These are phyloP conservation scores for Chaetomium tenue DNA, from an alignment of 495 filamentous ascomycete genomes.

Conservation along the genomic window DNA sequence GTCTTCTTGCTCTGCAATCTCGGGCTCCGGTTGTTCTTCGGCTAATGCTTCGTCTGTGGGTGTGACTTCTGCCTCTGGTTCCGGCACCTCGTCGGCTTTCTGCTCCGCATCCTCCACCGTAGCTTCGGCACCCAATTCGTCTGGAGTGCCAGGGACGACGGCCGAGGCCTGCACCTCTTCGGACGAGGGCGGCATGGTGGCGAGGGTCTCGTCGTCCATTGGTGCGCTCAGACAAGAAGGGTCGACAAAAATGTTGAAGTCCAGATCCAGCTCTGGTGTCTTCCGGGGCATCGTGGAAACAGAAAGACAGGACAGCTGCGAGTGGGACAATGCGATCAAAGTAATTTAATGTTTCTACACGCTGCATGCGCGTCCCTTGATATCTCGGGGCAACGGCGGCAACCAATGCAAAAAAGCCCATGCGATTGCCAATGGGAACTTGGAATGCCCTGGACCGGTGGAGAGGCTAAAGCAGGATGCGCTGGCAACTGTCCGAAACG, in stretches of 20 bases:
- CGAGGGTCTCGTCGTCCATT: conserved; percentile 33
- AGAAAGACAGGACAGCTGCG: background rate
- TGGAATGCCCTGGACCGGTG: background rate
- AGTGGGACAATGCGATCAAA: background rate
- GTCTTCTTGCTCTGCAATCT: background rate
- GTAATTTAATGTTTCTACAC: conserved; percentile 24
- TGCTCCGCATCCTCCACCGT: background rate
- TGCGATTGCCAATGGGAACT: conserved; percentile 20
- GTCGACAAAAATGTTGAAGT: conserved; percentile 48
- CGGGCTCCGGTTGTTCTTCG: conserved; percentile 5
- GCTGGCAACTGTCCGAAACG: conserved; percentile 28
- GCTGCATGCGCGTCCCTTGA: conserved; percentile 10
- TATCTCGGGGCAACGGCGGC: conserved; percentile 29
- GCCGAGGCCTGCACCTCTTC: conserved; percentile 13
- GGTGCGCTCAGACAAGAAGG: conserved; percentile 40
- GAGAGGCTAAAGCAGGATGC: conserved; percentile 30
- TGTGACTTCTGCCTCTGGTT: background rate
- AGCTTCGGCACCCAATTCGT: background rate
- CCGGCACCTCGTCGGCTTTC: background rate
- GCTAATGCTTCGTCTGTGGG: background rate
- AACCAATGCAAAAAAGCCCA: background rate
- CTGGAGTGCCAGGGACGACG: conserved; percentile 1
- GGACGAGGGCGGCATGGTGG: conserved; percentile 11
- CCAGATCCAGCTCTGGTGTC: conserved; percentile 29
- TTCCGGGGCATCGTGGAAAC: conserved; percentile 29